Conservation (phyloP, 2,329 filamentous ascomycete species). For the Hypoxylon sp. region DNA sequence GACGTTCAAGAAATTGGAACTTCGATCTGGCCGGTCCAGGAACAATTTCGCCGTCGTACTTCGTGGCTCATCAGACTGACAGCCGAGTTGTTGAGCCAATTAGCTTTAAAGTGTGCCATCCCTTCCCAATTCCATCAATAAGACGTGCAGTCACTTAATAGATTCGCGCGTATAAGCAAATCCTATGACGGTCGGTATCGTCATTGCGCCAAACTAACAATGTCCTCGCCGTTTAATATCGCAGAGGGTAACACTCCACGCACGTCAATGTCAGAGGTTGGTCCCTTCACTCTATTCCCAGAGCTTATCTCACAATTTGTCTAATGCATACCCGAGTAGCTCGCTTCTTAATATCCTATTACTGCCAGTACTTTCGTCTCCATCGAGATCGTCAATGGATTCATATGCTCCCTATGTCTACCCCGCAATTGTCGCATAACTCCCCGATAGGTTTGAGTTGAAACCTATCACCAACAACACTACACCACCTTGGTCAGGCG, state of each 20-base stretch:
- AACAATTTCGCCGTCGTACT: conserved; percentile 94
- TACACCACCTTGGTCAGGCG: conserved; percentile 46
- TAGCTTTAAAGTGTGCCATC: conserved; percentile 8
- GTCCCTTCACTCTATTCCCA: conserved; percentile 34
- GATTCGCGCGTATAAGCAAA: conserved; percentile 13
- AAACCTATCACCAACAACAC: conserved; percentile 43
- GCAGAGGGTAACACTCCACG: conserved; percentile 26
- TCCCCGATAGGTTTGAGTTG: conserved; percentile 41
- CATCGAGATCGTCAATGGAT: conserved; percentile 43
- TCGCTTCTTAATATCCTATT: conserved; percentile 31
- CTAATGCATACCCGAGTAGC: conserved; percentile 29
- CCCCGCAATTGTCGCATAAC: conserved; percentile 44
- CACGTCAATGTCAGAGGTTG: conserved; percentile 21
- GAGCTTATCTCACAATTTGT: conserved; percentile 32
- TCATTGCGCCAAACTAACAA: conserved; percentile 30
- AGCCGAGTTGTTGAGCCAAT: conserved; percentile 22
- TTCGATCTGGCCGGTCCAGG: conserved; percentile 80
- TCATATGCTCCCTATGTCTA: conserved; percentile 35
- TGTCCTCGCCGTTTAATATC: conserved; percentile 25
- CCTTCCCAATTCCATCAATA: conserved; percentile 11
- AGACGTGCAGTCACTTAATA: conserved; percentile 21
- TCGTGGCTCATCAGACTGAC: conserved; percentile 48
- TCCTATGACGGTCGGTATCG: conserved; percentile 29
- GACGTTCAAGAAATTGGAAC: conserved; percentile 78
- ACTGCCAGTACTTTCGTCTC: conserved; percentile 23